Evolutionary conservation across 257 asterid species (phyloP), one percentile per base, ranked within the genome.

Genomic region (Nicotiana otophora): DNA sequence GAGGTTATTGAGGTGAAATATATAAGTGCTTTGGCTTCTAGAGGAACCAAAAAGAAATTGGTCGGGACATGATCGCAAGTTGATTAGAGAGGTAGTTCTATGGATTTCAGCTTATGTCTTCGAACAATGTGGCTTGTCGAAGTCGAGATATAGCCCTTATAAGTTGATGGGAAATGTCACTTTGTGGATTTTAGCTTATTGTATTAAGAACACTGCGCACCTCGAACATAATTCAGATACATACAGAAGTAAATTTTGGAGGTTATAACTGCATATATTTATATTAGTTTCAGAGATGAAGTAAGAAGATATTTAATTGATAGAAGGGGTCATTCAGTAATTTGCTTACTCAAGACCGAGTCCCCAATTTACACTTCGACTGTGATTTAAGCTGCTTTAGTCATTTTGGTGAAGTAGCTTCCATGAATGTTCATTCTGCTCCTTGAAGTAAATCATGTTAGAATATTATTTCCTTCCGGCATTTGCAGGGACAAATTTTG

Each of bases 401-500:
- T 74, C 42, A 48, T 23, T 74, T 74, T 74, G 62, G 26, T 23
- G 39, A 51, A 74, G 28, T 51, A 48, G 80, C 63, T 74, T 74
- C 42, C 42, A 7, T 26, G 62, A 74, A 74, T 74, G 16, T 34
- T 74, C 26, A 34, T 48, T 48, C 33, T 74, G 61, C 62, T 74
- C 19, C 80, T 74, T 23, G 23, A 23, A 72, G 79, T 14, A 15
- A 3, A 12, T 51, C 80, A 28, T 74, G 26, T 51, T 74, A 26
- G 28, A 51, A n/a, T 61, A 8, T 15, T 26, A 51, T 74, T 51
- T 74, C 23, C 60, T 26, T 74, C 26, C 4, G 1, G 36, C 42
- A 74, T 81, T 82, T 64, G 55, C 90, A 93, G 97, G 96, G 77
- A 93, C 97, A 33, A 93, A 83, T 84, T 90, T 90, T 86, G 92